Percentiles rank a stretch among this genome's conserved stretches.
phyloP scores from a whole-genome alignment of 306 rosid genomes.

The Oemleria cerasiformis region DNA sequence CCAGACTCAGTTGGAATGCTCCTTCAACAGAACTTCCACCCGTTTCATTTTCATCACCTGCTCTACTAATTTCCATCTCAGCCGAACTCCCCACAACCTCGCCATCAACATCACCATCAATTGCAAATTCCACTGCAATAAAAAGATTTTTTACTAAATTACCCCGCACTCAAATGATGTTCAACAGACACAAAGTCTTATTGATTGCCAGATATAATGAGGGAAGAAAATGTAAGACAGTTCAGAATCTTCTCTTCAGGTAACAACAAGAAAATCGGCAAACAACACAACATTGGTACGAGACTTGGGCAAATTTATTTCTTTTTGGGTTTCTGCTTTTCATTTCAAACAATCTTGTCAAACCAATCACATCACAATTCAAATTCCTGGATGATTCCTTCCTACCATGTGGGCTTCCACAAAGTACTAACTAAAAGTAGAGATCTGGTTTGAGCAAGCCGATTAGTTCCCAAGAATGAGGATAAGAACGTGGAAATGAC shows the following conservation, averaged over 20 bases:
- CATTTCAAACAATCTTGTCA: too few relatives aligned
- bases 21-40: slow-evolving; percentile 65
- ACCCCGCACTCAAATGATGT: slow-evolving; percentile 14
- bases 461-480: not conserved
- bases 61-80: slow-evolving; percentile 37
- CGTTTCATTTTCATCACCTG: slow-evolving; percentile 54
- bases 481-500: not conserved
- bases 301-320: not conserved
- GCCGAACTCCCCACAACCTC: slow-evolving; percentile 49
- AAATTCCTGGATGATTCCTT: not conserved
- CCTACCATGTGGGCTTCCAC: not conserved
- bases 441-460: not conserved
- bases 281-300: not conserved
- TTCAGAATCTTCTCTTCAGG: not conserved
- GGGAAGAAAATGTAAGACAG: not conserved
- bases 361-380: not conserved
- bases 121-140: slow-evolving; percentile 80
- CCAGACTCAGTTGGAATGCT: slow-evolving; percentile 46
- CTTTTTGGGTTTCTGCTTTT: not conserved
- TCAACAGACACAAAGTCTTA: slow-evolving; percentile 4
- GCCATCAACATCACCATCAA: slow-evolving; percentile 49
- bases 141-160: slow-evolving; percentile 23
- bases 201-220: not conserved
- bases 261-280: not conserved
- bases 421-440: not conserved